Evolutionary conservation across 768 basidiomycete genomes (phyloP).

Genomic region (Auriscalpium orientale): DNA sequence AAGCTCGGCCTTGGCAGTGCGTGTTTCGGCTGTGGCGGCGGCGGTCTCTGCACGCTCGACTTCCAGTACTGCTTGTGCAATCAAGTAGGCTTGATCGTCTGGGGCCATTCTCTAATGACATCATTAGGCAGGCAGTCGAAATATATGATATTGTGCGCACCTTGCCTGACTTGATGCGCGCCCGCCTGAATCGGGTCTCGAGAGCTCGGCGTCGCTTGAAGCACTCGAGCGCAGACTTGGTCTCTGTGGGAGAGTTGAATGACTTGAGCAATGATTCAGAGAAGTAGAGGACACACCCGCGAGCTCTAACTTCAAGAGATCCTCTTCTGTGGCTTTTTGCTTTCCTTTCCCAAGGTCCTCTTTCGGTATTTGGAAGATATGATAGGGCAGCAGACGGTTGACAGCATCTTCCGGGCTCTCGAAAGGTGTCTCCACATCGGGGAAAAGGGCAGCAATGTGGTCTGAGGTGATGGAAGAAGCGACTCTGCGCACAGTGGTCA

Average conservation of each 20-base stretch:
- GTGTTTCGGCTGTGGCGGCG: conserved; percentile 49
- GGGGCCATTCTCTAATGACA: conserved; percentile 45
- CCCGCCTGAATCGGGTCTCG: conserved; percentile 48
- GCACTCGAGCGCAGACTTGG: conserved; percentile 62
- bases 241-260: conserved; percentile 39
- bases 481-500: conserved; percentile 32
- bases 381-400: conserved; percentile 71
- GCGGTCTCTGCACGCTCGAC: conserved; percentile 57
- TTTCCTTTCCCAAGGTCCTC: conserved; percentile 52
- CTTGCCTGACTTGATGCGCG: conserved; percentile 47
- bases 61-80: conserved; percentile 60
- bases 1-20: conserved; percentile 52
- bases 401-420: conserved; percentile 52
- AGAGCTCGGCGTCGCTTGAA: conserved; percentile 49
- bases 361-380: conserved; percentile 67
- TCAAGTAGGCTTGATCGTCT: conserved; percentile 54
- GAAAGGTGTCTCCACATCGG: conserved; percentile 69
- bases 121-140: background rate
- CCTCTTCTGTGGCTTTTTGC: conserved; percentile 42
- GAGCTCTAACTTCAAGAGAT: conserved; percentile 40
- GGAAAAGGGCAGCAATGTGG: conserved; percentile 50
- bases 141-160: conserved; percentile 29
- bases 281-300: conserved; percentile 32
- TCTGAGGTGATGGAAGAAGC: conserved; percentile 50
- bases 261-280: background rate